These are phyloP conservation scores for Corylus avellana DNA, from an alignment of 306 rosid species.

Conservation along the genomic window DNA sequence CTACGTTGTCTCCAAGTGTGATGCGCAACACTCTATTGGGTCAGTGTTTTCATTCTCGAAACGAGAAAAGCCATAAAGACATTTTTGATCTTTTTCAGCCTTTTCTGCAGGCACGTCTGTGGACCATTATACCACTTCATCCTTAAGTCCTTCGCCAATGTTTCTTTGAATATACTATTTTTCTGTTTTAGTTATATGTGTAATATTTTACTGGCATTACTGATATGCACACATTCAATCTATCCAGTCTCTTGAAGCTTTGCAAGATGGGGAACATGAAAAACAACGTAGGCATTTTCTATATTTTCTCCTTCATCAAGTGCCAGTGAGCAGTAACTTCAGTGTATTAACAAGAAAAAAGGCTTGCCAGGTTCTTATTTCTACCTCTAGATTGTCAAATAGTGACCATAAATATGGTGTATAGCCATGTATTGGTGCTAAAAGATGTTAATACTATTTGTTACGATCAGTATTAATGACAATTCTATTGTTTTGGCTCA, in stretches of 20 bases:
- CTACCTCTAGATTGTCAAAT: constrained; percentile 31
- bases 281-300: constrained; percentile 94
- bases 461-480: constrained; percentile 3
- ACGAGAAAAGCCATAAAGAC: constrained; percentile 94
- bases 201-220: constrained; percentile 13
- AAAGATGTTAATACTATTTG: not conserved
- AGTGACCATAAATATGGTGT: constrained; percentile 16
- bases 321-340: constrained; percentile 93
- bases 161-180: not conserved
- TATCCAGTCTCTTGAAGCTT: constrained; percentile 93
- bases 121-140: constrained; percentile 27
- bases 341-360: constrained; percentile 75
- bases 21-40: constrained; percentile 95
- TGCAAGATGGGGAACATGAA: constrained; percentile 96
- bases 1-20: constrained; percentile 85
- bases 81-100: constrained; percentile 95
- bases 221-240: constrained; percentile 30
- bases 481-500: constrained; percentile 23
- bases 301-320: constrained; percentile 96
- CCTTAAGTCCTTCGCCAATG: not conserved
- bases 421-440: constrained; percentile 21
- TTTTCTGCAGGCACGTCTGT: constrained; percentile 78
- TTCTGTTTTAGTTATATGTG: not conserved
- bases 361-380: constrained; percentile 82
- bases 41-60: constrained; percentile 91